phyloP scores from a whole-genome alignment of 176 grass and related monocot genomes.

The Tillandsia leiboldiana region DNA sequence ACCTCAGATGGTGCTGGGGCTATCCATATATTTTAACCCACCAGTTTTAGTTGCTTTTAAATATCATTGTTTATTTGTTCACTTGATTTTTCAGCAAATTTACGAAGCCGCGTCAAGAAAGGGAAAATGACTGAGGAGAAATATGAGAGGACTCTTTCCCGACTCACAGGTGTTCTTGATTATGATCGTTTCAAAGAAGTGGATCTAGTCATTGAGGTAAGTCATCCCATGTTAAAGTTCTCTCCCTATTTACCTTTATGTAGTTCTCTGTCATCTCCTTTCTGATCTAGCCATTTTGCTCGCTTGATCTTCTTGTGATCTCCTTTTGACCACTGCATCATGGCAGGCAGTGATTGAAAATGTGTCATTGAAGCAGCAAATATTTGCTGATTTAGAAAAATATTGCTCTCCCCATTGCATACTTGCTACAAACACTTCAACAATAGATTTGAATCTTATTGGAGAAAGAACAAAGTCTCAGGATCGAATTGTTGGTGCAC shows the following conservation, averaged over 20 bases:
- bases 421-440: conserved; percentile 93
- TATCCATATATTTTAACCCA: too few species aligned
- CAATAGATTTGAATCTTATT: conserved; percentile 90
- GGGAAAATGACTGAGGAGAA: conserved; percentile 82
- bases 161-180: conserved; percentile 65
- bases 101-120: conserved; percentile 67
- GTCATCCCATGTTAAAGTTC: background rate
- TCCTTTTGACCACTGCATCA: conserved; percentile 1
- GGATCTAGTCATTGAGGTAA: conserved; percentile 83
- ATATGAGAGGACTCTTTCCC: conserved; percentile 62
- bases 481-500: conserved; percentile 70
- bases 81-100: conserved; percentile 46
- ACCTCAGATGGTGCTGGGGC: background rate
- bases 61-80: conserved; percentile 22
- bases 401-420: conserved; percentile 67
- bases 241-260: background rate
- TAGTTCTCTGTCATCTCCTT: background rate
- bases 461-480: conserved; percentile 75
- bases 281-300: background rate
- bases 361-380: conserved; percentile 80
- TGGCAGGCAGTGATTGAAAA: conserved; percentile 80
- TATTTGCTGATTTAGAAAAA: conserved; percentile 79
- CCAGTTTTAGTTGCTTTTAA: background rate
- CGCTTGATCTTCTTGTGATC: conserved; percentile 14
- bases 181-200: conserved; percentile 76